These are phyloP conservation scores for Saturnispora zaruensis DNA, from an alignment of 805 yeast species.

Conservation along the genomic window DNA sequence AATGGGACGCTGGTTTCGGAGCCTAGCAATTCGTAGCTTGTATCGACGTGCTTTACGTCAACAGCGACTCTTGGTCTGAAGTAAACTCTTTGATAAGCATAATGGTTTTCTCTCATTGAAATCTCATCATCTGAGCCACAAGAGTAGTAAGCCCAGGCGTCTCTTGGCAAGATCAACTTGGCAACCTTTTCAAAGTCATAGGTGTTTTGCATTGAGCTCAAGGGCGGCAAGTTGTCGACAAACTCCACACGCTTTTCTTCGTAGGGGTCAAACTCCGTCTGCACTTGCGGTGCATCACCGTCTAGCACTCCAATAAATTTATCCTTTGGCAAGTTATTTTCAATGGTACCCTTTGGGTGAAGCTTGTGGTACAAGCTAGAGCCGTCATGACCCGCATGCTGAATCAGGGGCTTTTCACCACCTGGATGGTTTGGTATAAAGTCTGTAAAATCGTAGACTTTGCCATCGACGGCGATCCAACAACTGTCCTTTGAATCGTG, in stretches of 20 bases:
- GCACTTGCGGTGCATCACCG: conserved; percentile 29
- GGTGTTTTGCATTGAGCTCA: conserved; percentile 63
- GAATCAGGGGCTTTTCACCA: conserved; percentile 37
- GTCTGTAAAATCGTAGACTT: conserved; percentile 73
- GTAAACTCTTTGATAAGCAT: conserved; percentile 79
- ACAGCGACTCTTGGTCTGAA: conserved; percentile 79
- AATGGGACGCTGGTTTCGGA: conserved; percentile 63
- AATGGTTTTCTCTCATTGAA: conserved; percentile 81
- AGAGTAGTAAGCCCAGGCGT: conserved; percentile 90
- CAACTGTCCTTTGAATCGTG: conserved; percentile 57
- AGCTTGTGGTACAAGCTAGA: conserved; percentile 74
- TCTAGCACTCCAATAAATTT: conserved; percentile 50
- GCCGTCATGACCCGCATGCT: conserved; percentile 45
- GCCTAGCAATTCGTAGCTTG: conserved; percentile 72
- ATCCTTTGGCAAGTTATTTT: conserved; percentile 46
- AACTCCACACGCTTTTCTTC: conserved; percentile 36
- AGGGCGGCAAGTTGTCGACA: conserved; percentile 52
- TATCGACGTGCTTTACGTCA: conserved; percentile 68
- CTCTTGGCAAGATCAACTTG: conserved; percentile 60
- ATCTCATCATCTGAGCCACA: conserved; percentile 92
- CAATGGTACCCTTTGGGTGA: conserved; percentile 83
- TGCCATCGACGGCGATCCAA: conserved; percentile 78
- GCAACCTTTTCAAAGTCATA: conserved; percentile 88
- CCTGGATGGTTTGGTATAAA: conserved; percentile 43
- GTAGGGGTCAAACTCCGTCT: conserved; percentile 30